Evolutionary conservation across 495 filamentous ascomycete genomes (phyloP).

Genomic region (Neurospora sp.): DNA sequence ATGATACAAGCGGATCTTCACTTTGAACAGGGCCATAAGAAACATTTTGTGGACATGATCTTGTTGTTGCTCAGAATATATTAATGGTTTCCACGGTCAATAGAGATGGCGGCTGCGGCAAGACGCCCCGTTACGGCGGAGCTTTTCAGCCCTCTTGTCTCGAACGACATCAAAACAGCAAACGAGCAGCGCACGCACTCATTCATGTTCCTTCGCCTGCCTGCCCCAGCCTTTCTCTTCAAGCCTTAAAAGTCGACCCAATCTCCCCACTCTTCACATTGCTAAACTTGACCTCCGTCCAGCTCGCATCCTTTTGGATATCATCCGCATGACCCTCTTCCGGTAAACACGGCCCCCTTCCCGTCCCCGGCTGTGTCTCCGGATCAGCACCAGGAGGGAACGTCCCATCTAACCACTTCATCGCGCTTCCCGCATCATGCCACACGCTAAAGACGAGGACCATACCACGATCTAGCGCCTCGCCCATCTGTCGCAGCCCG

Average conservation of each 20-base stretch:
- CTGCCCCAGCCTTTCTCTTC: background rate
- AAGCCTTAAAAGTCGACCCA: slow-evolving; percentile 28
- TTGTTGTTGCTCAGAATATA: too few species aligned
- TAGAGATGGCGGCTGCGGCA: too few species aligned
- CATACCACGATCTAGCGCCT: slow-evolving; percentile 50
- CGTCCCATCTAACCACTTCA: slow-evolving; percentile 54
- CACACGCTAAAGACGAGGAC: slow-evolving; percentile 51
- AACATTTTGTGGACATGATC: too few species aligned
- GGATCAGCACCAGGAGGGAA: slow-evolving; percentile 4
- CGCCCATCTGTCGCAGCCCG: slow-evolving; percentile 47
- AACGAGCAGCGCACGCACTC: background rate
- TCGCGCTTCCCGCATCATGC: slow-evolving; percentile 54
- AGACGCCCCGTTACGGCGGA: too few species aligned
- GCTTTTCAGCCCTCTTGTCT: too few species aligned
- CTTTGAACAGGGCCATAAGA: too few species aligned
- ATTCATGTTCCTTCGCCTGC: too few species aligned
- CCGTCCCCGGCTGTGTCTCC: slow-evolving; percentile 32
- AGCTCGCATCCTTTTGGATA: slow-evolving; percentile 36
- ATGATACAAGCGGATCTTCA: too few species aligned
- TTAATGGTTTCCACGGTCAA: too few species aligned
- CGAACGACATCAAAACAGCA: background rate
- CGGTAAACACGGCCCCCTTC: slow-evolving; percentile 47
- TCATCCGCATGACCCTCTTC: slow-evolving; percentile 43
- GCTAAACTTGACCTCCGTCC: slow-evolving; percentile 50
- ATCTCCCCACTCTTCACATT: slow-evolving; percentile 63